Evolutionary conservation across 2,329 filamentous ascomycete genomes (phyloP).

Genomic region (Raffaelea ambrosiae): DNA sequence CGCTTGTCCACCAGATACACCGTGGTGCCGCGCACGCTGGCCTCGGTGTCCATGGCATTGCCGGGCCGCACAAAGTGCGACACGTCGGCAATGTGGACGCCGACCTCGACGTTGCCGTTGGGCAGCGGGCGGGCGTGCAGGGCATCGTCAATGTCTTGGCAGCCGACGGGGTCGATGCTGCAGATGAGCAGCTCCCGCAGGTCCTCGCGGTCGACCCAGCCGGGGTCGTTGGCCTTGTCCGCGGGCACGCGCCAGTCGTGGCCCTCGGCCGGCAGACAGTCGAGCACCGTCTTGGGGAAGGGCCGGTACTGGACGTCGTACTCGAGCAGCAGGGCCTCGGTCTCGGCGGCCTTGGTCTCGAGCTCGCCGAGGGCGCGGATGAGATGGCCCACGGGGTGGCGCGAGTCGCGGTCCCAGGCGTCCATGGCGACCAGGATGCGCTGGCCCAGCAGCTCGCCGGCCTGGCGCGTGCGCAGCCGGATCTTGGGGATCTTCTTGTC

Average conservation of each 20-base stretch:
- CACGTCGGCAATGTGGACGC: conserved; percentile 98
- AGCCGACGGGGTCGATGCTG: conserved; percentile 93
- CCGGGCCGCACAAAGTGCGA: conserved; percentile 97
- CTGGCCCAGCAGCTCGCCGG: conserved; percentile 80
- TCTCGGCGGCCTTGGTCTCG: conserved; percentile 96
- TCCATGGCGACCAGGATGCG: conserved; percentile 90
- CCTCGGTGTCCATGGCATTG: conserved; percentile 95
- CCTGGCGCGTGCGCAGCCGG: conserved; percentile 82
- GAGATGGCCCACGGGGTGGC: conserved; percentile 89
- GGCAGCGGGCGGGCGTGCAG: conserved; percentile 77
- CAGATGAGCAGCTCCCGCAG: conserved; percentile 81
- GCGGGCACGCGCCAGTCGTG: conserved; percentile 88
- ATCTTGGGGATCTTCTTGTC: conserved; percentile 98
- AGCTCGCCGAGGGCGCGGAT: conserved; percentile 87
- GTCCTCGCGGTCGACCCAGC: conserved; percentile 80
- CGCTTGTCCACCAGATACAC: conserved; percentile 98
- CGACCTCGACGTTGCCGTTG: conserved; percentile 92
- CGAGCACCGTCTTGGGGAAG: conserved; percentile 89
- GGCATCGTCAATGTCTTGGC: conserved; percentile 97
- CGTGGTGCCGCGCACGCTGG: conserved; percentile 86
- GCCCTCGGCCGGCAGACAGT: conserved; percentile 84
- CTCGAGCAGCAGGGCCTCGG: conserved; percentile 85
- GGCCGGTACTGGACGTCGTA: conserved; percentile 97
- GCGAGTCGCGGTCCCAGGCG: conserved; percentile 86
- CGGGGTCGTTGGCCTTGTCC: conserved; percentile 63